Evolutionary conservation across 164 flowering plant species (phyloP).

Genomic region (Liquidambar formosana): DNA sequence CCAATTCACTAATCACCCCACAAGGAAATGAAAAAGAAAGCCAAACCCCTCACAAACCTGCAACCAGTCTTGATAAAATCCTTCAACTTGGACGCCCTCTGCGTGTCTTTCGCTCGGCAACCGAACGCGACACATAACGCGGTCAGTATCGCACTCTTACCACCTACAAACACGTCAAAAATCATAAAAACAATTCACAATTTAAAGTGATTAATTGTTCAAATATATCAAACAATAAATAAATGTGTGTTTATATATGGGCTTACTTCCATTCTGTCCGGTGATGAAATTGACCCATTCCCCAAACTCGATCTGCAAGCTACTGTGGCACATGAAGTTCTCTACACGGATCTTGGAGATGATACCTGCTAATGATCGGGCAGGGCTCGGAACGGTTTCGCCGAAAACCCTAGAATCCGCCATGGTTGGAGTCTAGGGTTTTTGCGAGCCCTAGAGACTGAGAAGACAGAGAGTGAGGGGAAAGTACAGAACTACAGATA

Average conservation of each 20-base stretch:
- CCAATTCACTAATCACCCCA: background rate
- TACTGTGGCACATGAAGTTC: constrained; percentile 93
- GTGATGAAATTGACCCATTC: constrained; percentile 87
- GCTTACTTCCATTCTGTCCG: constrained; percentile 92
- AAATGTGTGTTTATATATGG: background rate
- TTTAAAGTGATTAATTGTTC: too few species aligned
- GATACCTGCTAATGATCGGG: constrained; percentile 55
- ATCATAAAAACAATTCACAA: background rate
- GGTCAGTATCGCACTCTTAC: constrained; percentile 89
- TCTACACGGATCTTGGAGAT: constrained; percentile 63
- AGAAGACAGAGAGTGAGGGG: too few species aligned
- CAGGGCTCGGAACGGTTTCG: constrained; percentile 10
- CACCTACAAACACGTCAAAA: constrained; percentile 53
- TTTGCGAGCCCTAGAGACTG: too few species aligned
- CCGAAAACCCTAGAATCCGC: constrained; percentile 37
- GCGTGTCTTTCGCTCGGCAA: constrained; percentile 73
- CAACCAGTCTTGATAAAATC: constrained; percentile 93
- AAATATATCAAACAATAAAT: background rate
- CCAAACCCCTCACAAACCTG: constrained; percentile 44
- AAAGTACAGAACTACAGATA: too few species aligned
- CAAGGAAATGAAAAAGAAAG: background rate
- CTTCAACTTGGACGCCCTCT: constrained; percentile 77
- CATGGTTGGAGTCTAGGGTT: constrained; percentile 28
- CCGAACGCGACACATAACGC: constrained; percentile 90
- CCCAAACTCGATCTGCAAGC: constrained; percentile 64